Conservation (phyloP, 2,329 filamentous ascomycete species). For the Exophiala spinifera region DNA sequence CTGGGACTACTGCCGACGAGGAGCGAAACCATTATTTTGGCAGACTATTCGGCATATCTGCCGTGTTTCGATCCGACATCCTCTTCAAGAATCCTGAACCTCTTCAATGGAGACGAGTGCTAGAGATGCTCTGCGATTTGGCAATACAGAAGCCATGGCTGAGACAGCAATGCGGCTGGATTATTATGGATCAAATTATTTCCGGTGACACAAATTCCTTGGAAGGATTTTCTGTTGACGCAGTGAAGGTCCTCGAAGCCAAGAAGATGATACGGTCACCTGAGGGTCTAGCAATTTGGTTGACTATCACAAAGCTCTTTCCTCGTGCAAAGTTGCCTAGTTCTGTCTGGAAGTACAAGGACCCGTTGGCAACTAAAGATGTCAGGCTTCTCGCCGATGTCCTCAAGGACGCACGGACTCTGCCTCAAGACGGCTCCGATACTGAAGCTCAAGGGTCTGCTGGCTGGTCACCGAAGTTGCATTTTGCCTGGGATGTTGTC, state of each 20-base stretch:
- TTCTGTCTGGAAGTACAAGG: conserved; percentile 68
- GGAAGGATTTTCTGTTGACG: conserved; percentile 55
- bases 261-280: conserved; percentile 73
- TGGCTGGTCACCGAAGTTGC: conserved; percentile 74
- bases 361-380: conserved; percentile 70
- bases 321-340: conserved; percentile 62
- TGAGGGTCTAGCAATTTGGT: conserved; percentile 87
- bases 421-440: conserved; percentile 33
- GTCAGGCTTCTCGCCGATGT: conserved; percentile 68
- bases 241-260: conserved; percentile 61
- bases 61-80: conserved; percentile 74
- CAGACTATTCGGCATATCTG: conserved; percentile 80
- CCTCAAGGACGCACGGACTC: conserved; percentile 62
- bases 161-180: conserved; percentile 79
- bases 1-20: conserved; percentile 64
- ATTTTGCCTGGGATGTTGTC: conserved; percentile 84
- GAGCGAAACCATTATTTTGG: conserved; percentile 83
- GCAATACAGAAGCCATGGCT: conserved; percentile 84
- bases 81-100: conserved; percentile 59
- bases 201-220: neutral
- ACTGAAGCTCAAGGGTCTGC: conserved; percentile 51
- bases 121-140: conserved; percentile 70
- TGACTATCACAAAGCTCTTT: conserved; percentile 64
- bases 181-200: conserved; percentile 54
- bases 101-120: conserved; percentile 55